Evolutionary conservation across 2,329 filamentous ascomycete species (phyloP).

Genomic region (Apiospora phragmitis): DNA sequence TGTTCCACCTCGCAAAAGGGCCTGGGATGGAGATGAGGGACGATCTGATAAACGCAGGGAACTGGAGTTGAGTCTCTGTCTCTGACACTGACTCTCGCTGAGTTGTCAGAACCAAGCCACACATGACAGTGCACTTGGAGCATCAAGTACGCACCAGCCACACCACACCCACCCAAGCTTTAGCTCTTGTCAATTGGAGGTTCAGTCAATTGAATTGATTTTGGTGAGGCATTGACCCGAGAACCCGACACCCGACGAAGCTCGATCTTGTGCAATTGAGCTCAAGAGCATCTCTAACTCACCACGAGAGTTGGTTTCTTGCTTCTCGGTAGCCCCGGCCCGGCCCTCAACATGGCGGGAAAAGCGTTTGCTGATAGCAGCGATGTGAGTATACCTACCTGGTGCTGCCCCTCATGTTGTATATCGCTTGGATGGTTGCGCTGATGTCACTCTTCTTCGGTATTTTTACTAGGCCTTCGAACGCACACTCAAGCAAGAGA

Average conservation of each 20-base stretch:
- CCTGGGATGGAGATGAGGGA: not conserved
- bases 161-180: not conserved
- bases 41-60: constrained; percentile 7
- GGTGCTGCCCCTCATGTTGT: not conserved
- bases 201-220: no score
- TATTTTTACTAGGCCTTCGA: constrained; percentile 28
- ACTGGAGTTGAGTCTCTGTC: not conserved
- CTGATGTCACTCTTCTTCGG: not conserved
- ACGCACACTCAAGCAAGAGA: constrained; percentile 29
- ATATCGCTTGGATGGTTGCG: not conserved
- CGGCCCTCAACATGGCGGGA: not conserved
- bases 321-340: not conserved
- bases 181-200: not conserved
- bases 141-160: not conserved
- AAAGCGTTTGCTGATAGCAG: constrained; percentile 3
- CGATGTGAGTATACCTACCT: not conserved
- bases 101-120: not conserved
- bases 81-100: not conserved
- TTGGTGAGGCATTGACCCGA: not conserved
- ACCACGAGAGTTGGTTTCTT: not conserved
- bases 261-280: not conserved
- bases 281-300: not conserved
- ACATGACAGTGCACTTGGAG: not conserved
- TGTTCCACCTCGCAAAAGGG: not conserved
- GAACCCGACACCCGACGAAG: not conserved